A percentile compares a stretch with the other conserved stretches of the same genome.
Conservation (phyloP, 1,139 yeast species). For the Yamadazyma dushanensis region DNA sequence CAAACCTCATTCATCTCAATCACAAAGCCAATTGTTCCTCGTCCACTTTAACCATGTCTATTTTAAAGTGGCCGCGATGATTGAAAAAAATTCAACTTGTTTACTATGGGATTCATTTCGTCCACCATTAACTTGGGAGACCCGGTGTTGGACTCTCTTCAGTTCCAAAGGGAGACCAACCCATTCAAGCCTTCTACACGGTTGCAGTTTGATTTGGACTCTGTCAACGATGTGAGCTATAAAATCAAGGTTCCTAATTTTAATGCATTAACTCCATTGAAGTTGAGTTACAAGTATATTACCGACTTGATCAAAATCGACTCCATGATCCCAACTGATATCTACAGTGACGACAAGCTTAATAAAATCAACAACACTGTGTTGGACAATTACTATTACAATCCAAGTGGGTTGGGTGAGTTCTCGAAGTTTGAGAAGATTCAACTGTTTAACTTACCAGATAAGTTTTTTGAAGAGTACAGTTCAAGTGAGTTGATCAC, state of each 20-base stretch:
- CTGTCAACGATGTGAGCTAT: conserved; percentile 44
- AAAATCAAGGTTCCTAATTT: conserved; percentile 47
- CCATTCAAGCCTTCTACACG: conserved; percentile 30
- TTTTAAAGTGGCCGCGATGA: no score
- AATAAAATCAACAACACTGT: conserved; percentile 37
- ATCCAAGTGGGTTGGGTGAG: conserved; percentile 43
- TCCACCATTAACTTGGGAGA: conserved; percentile 39
- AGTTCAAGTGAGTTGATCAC: conserved; percentile 67
- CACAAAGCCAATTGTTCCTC: no score
- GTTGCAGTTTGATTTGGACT: conserved; percentile 37
- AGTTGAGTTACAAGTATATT: conserved; percentile 45
- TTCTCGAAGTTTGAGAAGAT: conserved; percentile 80
- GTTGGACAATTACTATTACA: conserved; percentile 47
- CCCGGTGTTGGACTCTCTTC: conserved; percentile 31
- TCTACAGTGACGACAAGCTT: conserved; percentile 40
- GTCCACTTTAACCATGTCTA: no score
- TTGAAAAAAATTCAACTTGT: conserved; percentile 7
- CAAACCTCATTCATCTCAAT: neutral
- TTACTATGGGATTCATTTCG: conserved; percentile 22
- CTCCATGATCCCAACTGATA: conserved; percentile 46
- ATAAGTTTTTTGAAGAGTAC: conserved; percentile 75
- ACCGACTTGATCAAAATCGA: conserved; percentile 47
- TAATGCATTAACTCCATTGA: conserved; percentile 43
- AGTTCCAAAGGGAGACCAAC: conserved; percentile 36
- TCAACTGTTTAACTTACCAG: conserved; percentile 74